Evolutionary conservation across 1,139 yeast genomes (phyloP), one percentile per base, ranked within the genome.

Genomic region (Arxiozyma bovina): DNA sequence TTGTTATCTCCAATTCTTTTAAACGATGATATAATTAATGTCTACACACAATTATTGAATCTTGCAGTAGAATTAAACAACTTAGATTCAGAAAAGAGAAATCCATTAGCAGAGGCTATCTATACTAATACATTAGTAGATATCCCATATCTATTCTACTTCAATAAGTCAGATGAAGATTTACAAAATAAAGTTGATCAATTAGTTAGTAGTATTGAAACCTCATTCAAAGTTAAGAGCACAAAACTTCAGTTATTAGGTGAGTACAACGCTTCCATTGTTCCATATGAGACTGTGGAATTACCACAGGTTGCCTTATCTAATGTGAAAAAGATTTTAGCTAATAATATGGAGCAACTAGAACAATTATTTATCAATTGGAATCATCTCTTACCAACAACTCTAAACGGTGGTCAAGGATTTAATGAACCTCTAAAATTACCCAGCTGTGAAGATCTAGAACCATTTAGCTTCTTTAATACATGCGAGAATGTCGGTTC

Each of bases 71-170:
- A 77, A 9, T 70, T 85, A 55, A 88, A 85, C 65, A 67, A 72
- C 7, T 55, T 58, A 0, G 61, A 62, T 12, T 62, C 71, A 15
- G 71, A 69, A 1, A 62, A 64, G 43, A 76, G 87, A 67, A 74
- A 71, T 53, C 81, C 87, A 0, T 70, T 85, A 51, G 87, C 89
- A 1, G 91, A 87, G 65, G 84, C 85, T 51, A 70, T 89, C 22
- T 87, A 73, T 65, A 82, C 81, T 60, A 80, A 82, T 60, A 80
- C 83, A 1, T 72, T 87, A 58, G 70, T 86, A 38, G 76, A 90
- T 8, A 64, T 88, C 49, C 96, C 97, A 3, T 88, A 83, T 66
- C 70, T 85, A 56, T 73, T 81, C 59, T 75, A 79, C 55, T 79
- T 79, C 58, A 78, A 75, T 52, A 66, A 65, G 30, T 54, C 56